A percentile compares a stretch with the other conserved stretches of the same genome.
These are phyloP conservation scores for Immersiporthe knoxdaviesiana DNA, from an alignment of 2,329 filamentous ascomycete genomes.

Conservation along the genomic window DNA sequence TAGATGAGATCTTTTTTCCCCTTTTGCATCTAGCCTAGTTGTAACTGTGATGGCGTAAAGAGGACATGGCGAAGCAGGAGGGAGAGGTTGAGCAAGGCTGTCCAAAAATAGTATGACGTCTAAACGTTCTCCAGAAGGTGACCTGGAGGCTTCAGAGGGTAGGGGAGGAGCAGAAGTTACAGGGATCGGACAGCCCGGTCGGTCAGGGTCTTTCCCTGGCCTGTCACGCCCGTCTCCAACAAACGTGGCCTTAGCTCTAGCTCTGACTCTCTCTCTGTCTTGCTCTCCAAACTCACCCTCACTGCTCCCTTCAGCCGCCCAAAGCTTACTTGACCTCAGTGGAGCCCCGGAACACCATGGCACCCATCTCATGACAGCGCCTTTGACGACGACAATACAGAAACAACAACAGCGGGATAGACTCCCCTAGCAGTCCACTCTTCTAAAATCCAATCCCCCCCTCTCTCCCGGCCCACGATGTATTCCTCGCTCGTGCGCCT, in stretches of 20 bases:
- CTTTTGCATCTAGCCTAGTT: too few relatives aligned
- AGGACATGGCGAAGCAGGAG: not conserved
- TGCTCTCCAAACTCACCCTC: too few relatives aligned
- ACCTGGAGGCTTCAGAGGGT: not conserved
- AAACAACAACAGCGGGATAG: not conserved
- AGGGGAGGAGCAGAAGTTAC: not conserved
- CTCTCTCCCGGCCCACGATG: slow-evolving; percentile 60
- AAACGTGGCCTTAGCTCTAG: slow-evolving; percentile 20
- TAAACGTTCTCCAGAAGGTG: not conserved
- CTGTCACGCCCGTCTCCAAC: not conserved
- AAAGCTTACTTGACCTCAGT: not conserved
- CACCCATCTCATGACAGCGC: not conserved
- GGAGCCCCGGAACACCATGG: not conserved
- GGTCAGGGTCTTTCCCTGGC: not conserved
- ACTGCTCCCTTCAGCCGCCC: not conserved
- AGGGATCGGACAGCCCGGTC: slow-evolving; percentile 12
- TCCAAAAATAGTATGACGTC: not conserved
- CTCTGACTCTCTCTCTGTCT: not conserved
- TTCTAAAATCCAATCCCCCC: not conserved
- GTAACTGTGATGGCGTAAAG: not conserved
- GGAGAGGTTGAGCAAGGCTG: not conserved
- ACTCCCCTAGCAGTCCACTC: not conserved
- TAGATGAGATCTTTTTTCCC: not conserved
- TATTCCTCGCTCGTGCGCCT: slow-evolving; percentile 82
- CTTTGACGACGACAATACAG: not conserved